Base-by-base conservation (phyloP, 805 yeast genomes). In the Yamadazyma endophytica region DNA sequence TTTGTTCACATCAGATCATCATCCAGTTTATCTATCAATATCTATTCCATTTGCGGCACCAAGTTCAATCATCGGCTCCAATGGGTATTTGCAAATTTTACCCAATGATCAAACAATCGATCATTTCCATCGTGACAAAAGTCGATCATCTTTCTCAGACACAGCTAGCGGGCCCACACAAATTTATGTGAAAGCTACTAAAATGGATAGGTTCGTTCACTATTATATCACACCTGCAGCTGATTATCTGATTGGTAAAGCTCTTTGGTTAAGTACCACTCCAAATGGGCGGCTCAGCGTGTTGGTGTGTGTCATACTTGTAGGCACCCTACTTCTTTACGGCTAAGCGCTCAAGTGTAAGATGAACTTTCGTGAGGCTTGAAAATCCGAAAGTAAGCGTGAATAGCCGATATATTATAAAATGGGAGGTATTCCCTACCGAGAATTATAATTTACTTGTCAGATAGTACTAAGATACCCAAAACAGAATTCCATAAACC, bases 1-100 rank as follows among this genome's bases (percentile, higher is more conserved):
- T 0, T 54, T 81, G 22, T 54, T 58, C 4, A 60, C 67, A 15
- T 83, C 95, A 0, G 97, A 88, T 54, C 97, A 88, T 55, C 73
- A 74, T 28, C 95, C 96, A 0, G 96, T 88, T 1, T 73, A 54
- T 40, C 53, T 85, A 21, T 54, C 55, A 5, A 50, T 81, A 1
- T 47, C 57, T 0, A 59, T 79, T 3, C 81, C 84, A 1, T 38
- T 47, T n/a, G 31, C 40, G 4, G 46, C 70, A 0, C 71, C 79
- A 1, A 41, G 45, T 12, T 41, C 56, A 5, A 49, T 60, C 7
- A 44, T 60, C 1, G 42, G 59, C 7, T 35, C 46, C 2, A 22
- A 42, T 6, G 67, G 67, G 6, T 58, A 52, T 37, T 43, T 60
- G 31, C 56, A 57, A 33, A 42, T 56, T 4, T 31, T 52, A 11